Evolutionary conservation across 345 rosid species (phyloP), one percentile per base, ranked within the genome.

Genomic region (Triadica sebifera): DNA sequence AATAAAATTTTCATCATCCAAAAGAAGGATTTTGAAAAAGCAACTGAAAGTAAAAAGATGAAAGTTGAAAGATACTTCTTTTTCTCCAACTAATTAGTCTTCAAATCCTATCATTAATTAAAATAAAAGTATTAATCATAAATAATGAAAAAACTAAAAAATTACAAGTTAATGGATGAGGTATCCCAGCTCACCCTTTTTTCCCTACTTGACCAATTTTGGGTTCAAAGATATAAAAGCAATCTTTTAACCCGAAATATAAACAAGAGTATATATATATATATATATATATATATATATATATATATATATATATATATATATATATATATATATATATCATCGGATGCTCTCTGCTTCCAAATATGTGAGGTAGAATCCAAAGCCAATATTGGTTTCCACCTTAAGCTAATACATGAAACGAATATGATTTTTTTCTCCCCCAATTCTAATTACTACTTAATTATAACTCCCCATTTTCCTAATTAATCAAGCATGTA

Each of bases 341-440:
- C 81, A 78, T 81, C 75, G 83, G 90, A 83, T 83, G 85, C 90
- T 85, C 71, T 78, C 79, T 85, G 88, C 83, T 16, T 45, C 86
- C 89, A 73, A 85, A 29, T 29, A 29, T 2, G 34, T 75, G 57
- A 78, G 80, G 83, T 81, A 67, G 86, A 85, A 85, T 83, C 88
- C 84, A 81, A 87, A 71, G 88, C 88, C 88, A 79, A 78, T 76
- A 74, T 81, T 75, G 76, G 74, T 80, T 66, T 86, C 88, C 70
- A 81, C 82, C 84, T 74, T 74, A 49, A 80, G 71, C 81, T 66
- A 70, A 75, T 74, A 67, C 79, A 77, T 72, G 58, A 82, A 80
- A 83, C 76, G 83, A 85, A 81, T 78, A 57, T 74, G 77, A 55
- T 69, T 56, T 80, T 4, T 29, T 29, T 29, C 9, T 70, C 60